Conservation (phyloP, 176 grass and related monocot species). For the Zizania latifolia region DNA sequence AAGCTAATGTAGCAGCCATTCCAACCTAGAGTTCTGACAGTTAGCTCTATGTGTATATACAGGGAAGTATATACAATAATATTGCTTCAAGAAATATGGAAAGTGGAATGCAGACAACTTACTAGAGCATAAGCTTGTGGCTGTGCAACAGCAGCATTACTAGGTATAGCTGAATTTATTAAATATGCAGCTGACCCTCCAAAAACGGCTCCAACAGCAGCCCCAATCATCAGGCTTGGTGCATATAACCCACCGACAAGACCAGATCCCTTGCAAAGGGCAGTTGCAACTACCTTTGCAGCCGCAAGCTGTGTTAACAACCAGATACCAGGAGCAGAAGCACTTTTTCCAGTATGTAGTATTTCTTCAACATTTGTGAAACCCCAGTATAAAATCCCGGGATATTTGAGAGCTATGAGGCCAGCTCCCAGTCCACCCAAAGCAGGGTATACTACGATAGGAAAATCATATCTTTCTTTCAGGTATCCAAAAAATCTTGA, state of each 20-base stretch:
- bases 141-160: conserved; percentile 90
- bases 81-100: conserved; percentile 7
- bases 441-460: conserved; percentile 74
- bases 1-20: conserved; percentile 96
- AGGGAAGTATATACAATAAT: not conserved
- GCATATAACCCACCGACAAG: conserved; percentile 95
- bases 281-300: conserved; percentile 88
- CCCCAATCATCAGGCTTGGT: conserved; percentile 94
- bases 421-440: conserved; percentile 91
- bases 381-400: conserved; percentile 93
- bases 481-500: conserved; percentile 61
- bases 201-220: conserved; percentile 95
- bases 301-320: conserved; percentile 82
- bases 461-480: conserved; percentile 67
- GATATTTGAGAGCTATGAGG: conserved; percentile 94
- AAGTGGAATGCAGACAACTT: conserved; percentile 18
- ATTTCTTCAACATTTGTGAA: conserved; percentile 99
- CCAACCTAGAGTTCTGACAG: conserved; percentile 61
- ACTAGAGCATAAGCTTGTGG: conserved; percentile 97
- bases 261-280: conserved; percentile 95
- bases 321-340: conserved; percentile 94
- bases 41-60: not conserved
- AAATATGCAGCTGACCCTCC: conserved; percentile 80
- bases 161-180: conserved; percentile 91
- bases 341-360: conserved; percentile 86